Evolutionary conservation across 2,329 filamentous ascomycete genomes (phyloP).

Genomic region (Saccharata proteae): DNA sequence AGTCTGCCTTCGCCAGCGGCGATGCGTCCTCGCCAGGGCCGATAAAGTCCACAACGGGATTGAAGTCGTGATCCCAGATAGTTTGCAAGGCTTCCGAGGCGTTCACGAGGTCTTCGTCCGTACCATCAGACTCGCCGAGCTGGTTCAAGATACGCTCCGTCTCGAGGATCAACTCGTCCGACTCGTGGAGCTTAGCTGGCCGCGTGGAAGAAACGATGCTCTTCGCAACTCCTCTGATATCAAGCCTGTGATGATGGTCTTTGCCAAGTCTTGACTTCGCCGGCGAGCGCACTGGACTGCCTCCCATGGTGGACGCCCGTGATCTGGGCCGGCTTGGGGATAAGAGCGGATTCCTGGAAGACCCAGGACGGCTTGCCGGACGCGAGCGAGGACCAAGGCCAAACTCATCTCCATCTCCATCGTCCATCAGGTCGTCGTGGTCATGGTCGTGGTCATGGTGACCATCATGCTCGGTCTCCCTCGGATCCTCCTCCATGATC

Average conservation of each 20-base stretch:
- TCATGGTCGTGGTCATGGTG: constrained; percentile 24
- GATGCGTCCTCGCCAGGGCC: constrained; percentile 38
- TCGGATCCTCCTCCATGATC: constrained; percentile 13
- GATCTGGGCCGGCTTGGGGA: constrained; percentile 12
- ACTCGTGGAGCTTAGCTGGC: constrained; percentile 52
- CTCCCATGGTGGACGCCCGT: constrained; percentile 15
- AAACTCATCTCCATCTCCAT: constrained; percentile 21
- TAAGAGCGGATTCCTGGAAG: constrained; percentile 13
- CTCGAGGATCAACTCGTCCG: constrained; percentile 57
- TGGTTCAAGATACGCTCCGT: constrained; percentile 57
- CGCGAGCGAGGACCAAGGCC: constrained; percentile 4
- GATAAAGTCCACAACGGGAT: constrained; percentile 9
- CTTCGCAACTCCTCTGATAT: constrained; percentile 60
- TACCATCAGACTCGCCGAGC: constrained; percentile 21
- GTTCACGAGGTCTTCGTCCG: constrained; percentile 17
- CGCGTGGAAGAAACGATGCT: constrained; percentile 48
- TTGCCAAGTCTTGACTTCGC: constrained; percentile 4
- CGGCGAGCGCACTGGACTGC: constrained; percentile 5
- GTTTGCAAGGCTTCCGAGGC: constrained; percentile 18
- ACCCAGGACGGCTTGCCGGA: constrained; percentile 6
- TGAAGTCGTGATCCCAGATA: constrained; percentile 47
- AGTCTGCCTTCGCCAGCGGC: constrained; percentile 61
- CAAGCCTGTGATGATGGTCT: constrained; percentile 42
- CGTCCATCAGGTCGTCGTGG: constrained; percentile 24
- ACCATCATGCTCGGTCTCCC: constrained; percentile 5